A percentile compares a stretch with the other conserved stretches of the same genome.
Evolutionary conservation across 192 early-diverging fungal genomes (phyloP).

Genomic region (Umbelopsis sp.): DNA sequence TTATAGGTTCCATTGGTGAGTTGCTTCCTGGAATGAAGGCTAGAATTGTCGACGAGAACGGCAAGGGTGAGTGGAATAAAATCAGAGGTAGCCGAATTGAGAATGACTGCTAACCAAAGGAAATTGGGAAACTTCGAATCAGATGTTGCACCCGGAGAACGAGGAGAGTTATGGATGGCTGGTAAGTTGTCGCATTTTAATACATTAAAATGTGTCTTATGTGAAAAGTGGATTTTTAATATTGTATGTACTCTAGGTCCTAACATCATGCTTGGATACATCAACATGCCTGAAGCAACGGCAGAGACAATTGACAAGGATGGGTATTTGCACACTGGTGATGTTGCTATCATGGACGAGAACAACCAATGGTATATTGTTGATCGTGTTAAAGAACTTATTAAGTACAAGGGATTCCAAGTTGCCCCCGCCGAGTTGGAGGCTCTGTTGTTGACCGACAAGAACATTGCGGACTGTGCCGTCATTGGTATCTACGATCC

Average conservation of each 20-base stretch:
- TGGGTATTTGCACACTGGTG: slow-evolving; percentile 56
- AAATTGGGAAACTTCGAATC: too few species aligned
- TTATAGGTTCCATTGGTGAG: slow-evolving; percentile 41
- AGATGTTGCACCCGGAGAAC: slow-evolving; percentile 41
- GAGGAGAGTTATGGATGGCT: slow-evolving; percentile 52
- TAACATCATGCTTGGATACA: slow-evolving; percentile 47
- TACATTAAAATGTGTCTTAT: too few species aligned
- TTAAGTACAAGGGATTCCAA: slow-evolving; percentile 59
- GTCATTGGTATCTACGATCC: slow-evolving; percentile 71
- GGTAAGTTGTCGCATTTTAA: too few species aligned
- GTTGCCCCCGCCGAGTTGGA: slow-evolving; percentile 74
- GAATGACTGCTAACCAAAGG: too few species aligned
- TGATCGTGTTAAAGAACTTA: slow-evolving; percentile 74
- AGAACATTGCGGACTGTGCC: slow-evolving; percentile 62
- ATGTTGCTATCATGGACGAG: slow-evolving; percentile 55
- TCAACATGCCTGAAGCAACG: slow-evolving; percentile 47
- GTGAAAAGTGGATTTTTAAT: too few species aligned
- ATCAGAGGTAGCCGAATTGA: too few species aligned
- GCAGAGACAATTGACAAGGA: slow-evolving; percentile 49
- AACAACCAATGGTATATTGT: slow-evolving; percentile 63
- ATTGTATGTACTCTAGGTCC: slow-evolving; percentile 8
- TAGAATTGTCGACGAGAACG: slow-evolving; percentile 48
- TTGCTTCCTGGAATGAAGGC: slow-evolving; percentile 37
- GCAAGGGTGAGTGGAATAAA: slow-evolving; percentile 41
- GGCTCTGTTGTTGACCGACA: slow-evolving; percentile 48